A percentile compares a stretch with the other conserved stretches of the same genome.
Evolutionary conservation across 805 yeast species (phyloP).

Genomic region (Pichia californica): DNA sequence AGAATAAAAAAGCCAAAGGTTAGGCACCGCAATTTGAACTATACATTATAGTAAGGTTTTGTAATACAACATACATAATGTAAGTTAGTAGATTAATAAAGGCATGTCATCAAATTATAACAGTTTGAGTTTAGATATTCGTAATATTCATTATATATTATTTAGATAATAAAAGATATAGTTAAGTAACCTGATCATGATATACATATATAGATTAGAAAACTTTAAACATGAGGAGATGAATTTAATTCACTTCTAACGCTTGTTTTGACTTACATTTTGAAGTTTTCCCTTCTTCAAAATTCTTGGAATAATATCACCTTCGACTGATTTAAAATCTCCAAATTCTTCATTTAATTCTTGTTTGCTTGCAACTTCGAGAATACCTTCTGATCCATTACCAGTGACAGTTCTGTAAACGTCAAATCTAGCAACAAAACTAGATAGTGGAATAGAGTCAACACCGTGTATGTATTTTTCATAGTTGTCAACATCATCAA

Average conservation of each 20-base stretch:
- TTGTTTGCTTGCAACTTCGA: conserved; percentile 64
- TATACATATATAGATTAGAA: no score
- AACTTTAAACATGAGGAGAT: no score
- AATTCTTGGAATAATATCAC: conserved; percentile 46
- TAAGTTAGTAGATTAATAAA: no score
- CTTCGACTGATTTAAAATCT: conserved; percentile 43
- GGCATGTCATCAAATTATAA: no score
- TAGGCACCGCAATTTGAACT: no score
- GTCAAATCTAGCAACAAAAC: conserved; percentile 57
- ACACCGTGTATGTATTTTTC: conserved; percentile 44
- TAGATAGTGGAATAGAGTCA: conserved; percentile 50
- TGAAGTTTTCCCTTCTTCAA: conserved; percentile 54
- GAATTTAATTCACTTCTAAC: no score
- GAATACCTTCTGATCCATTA: conserved; percentile 61
- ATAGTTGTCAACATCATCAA: conserved; percentile 45
- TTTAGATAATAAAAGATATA: no score
- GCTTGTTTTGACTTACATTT: conserved; percentile 19
- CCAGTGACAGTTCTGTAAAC: conserved; percentile 57
- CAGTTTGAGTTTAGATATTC: no score
- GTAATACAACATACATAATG: no score
- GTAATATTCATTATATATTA: no score
- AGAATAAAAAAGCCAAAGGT: neutral
- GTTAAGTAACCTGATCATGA: no score
- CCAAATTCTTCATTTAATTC: conserved; percentile 69
- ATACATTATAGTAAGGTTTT: no score